Evolutionary conservation across 805 yeast species (phyloP).

Genomic region (Candida odintsovae): DNA sequence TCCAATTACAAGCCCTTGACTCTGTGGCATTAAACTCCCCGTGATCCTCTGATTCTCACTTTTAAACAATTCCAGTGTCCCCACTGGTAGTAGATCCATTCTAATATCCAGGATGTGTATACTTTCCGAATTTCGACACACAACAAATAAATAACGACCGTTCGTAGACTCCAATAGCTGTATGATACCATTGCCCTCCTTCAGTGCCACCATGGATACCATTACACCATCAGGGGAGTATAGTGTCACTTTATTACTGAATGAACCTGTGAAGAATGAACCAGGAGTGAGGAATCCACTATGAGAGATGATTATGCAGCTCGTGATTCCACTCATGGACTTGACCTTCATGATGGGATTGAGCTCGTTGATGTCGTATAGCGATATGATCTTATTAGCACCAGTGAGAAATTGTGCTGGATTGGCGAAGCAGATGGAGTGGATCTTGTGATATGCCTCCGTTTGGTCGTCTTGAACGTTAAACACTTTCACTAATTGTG

Average conservation of each 20-base stretch:
- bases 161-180: conserved; percentile 32
- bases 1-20: conserved; percentile 26
- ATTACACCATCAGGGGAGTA: conserved; percentile 24
- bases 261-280: conserved; percentile 26
- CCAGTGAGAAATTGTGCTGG: conserved; percentile 28
- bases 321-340: conserved; percentile 15
- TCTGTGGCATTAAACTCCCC: conserved; percentile 17
- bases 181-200: conserved; percentile 26
- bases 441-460: conserved; percentile 28
- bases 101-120: conserved; percentile 33
- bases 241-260: conserved; percentile 25
- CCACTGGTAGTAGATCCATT: conserved; percentile 19
- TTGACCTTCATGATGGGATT: conserved; percentile 13
- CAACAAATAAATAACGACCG: conserved; percentile 29
- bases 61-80: conserved; percentile 4
- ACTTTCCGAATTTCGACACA: conserved; percentile 24
- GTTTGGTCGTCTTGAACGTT: conserved; percentile 26
- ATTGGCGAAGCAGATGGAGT: conserved; percentile 22
- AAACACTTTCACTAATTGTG: conserved; percentile 20
- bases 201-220: conserved; percentile 6
- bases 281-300: conserved; percentile 13
- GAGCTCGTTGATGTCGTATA: conserved; percentile 27
- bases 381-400: conserved; percentile 19
- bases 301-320: conserved; percentile 10
- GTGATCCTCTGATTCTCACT: conserved; percentile 19